Evolutionary conservation across 2,329 filamentous ascomycete genomes (phyloP).

Genomic region (Pseudogymnoascus verrucosus): DNA sequence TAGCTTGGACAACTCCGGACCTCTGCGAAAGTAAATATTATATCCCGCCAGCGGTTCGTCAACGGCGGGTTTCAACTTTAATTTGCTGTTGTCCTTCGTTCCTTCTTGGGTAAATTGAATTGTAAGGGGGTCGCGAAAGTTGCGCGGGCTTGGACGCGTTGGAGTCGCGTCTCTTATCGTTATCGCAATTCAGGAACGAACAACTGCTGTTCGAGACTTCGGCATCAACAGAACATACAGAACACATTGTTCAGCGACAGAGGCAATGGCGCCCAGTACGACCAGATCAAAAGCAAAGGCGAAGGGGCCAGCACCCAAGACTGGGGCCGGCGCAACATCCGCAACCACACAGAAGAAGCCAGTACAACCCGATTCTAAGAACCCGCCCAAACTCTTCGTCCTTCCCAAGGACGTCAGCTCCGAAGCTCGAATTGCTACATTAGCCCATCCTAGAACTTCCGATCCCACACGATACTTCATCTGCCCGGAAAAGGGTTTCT

Average conservation of each 20-base stretch:
- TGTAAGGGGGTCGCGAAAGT: constrained; percentile 5
- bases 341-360: constrained; percentile 23
- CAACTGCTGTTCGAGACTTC: not conserved
- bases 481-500: constrained; percentile 53
- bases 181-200: not conserved
- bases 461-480: constrained; percentile 52
- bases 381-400: constrained; percentile 50
- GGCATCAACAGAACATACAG: constrained; percentile 5
- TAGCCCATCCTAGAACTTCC: constrained; percentile 50
- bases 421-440: constrained; percentile 50
- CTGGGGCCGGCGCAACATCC: constrained; percentile 18
- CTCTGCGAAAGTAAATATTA: not conserved
- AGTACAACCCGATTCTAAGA: constrained; percentile 27
- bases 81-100: constrained; percentile 4
- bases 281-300: constrained; percentile 9
- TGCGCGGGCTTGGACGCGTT: constrained; percentile 1
- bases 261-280: constrained; percentile 9
- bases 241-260: not conserved
- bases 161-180: constrained; percentile 6
- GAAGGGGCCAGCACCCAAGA: constrained; percentile 14
- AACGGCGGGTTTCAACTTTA: constrained; percentile 2
- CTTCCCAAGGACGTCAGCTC: constrained; percentile 46
- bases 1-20: not conserved
- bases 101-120: constrained; percentile 4
- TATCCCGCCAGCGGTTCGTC: constrained; percentile 1